Evolutionary conservation across 306 rosid species (phyloP).

Genomic region (Sindora glabra): DNA sequence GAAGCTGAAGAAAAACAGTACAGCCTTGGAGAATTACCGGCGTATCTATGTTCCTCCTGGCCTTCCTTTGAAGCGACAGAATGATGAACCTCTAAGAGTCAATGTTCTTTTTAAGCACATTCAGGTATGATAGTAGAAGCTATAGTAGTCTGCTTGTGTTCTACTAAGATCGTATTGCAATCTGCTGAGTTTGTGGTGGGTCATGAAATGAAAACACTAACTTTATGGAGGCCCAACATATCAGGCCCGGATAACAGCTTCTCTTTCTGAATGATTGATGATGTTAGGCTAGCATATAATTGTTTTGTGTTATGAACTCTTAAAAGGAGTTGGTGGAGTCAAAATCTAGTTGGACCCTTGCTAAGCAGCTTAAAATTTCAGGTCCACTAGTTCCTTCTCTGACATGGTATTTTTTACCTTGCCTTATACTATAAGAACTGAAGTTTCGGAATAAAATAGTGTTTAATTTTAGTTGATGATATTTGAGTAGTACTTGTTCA

Average conservation of each 20-base stretch:
- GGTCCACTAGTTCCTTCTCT: too few species aligned
- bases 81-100: constrained; percentile 41
- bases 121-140: constrained; percentile 28
- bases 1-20: constrained; percentile 35
- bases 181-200: not conserved
- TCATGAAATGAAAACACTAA: not conserved
- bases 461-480: not conserved
- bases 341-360: not conserved
- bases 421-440: not conserved
- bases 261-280: not conserved
- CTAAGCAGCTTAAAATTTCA: not conserved
- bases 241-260: not conserved
- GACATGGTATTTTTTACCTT: not conserved
- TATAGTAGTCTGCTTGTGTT: not conserved
- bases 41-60: constrained; percentile 49
- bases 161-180: not conserved
- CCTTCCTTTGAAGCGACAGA: constrained; percentile 29
- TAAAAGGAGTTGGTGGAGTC: not conserved
- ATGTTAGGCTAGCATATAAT: not conserved
- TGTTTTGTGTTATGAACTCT: too few species aligned
- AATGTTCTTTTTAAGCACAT: constrained; percentile 54
- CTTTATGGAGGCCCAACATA: not conserved
- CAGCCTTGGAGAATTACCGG: constrained; percentile 42
- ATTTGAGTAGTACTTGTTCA: too few species aligned
- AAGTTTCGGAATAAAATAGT: not conserved